Conservation (phyloP, 345 rosid species). For the Passiflora organensis region DNA sequence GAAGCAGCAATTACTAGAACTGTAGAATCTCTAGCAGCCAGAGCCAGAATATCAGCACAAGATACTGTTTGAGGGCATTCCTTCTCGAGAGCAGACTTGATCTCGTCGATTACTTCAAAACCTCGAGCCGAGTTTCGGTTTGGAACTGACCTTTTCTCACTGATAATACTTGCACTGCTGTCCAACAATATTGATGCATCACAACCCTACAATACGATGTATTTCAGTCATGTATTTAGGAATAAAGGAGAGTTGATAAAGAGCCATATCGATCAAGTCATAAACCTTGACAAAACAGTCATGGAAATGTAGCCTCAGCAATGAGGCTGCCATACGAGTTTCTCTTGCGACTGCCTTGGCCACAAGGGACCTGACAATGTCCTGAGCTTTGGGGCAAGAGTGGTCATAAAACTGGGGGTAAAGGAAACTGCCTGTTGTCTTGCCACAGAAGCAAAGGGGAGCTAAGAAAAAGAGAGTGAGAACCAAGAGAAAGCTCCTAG, state of each 20-base stretch:
- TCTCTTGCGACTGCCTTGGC: slow-evolving; percentile 29
- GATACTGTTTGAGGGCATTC: slow-evolving; percentile 76
- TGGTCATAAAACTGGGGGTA: slow-evolving; percentile 26
- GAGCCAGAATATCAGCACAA: slow-evolving; percentile 71
- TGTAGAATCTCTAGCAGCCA: slow-evolving; percentile 91
- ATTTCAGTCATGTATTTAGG: too few relatives aligned
- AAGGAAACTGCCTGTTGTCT: slow-evolving; percentile 30
- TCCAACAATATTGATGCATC: slow-evolving; percentile 80
- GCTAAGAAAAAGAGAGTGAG: slow-evolving; percentile 39
- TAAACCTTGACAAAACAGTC: slow-evolving; percentile 31
- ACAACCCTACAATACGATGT: slow-evolving; percentile 61
- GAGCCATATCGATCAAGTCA: not conserved
- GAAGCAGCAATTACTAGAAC: slow-evolving; percentile 49
- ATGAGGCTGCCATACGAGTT: slow-evolving; percentile 30
- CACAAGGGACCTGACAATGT: slow-evolving; percentile 23
- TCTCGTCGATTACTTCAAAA: slow-evolving; percentile 71
- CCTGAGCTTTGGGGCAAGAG: slow-evolving; percentile 24
- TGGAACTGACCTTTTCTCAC: slow-evolving; percentile 73
- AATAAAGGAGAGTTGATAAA: too few relatives aligned
- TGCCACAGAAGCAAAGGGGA: slow-evolving; percentile 39
- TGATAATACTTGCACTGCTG: slow-evolving; percentile 47
- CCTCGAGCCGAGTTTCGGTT: slow-evolving; percentile 77
- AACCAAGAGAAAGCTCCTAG: slow-evolving; percentile 15
- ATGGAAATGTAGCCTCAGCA: slow-evolving; percentile 31
- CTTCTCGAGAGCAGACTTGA: slow-evolving; percentile 70